Evolutionary conservation across 805 yeast species (phyloP).

Genomic region (Nematodospora valgi): DNA sequence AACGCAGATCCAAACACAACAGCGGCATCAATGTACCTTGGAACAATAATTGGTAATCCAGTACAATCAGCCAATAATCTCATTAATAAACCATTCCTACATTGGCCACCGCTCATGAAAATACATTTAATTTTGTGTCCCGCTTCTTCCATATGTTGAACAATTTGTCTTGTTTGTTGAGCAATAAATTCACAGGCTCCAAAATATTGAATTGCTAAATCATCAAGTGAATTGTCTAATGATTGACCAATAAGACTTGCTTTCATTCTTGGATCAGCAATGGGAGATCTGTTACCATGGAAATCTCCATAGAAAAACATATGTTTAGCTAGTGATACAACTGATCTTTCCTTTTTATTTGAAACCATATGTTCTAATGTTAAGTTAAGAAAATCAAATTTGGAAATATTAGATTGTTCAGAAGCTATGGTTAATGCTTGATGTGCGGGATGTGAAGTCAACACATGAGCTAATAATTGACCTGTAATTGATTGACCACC

Average conservation of each 20-base stretch:
- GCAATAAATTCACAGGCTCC: conserved; percentile 98
- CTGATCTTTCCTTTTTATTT: conserved; percentile 60
- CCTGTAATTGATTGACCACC: conserved; percentile 99
- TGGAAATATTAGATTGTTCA: conserved; percentile 64
- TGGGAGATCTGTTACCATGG: conserved; percentile 97
- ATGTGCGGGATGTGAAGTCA: conserved; percentile 86
- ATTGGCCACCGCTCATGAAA: conserved; percentile 95
- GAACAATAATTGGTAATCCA: conserved; percentile 86
- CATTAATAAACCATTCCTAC: conserved; percentile 87
- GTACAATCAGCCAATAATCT: conserved; percentile 90
- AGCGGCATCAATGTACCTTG: conserved; percentile 93
- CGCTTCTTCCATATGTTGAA: conserved; percentile 73
- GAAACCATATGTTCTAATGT: conserved; percentile 63
- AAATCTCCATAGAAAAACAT: conserved; percentile 93
- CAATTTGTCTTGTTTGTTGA: conserved; percentile 94
- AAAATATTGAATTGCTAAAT: conserved; percentile 78
- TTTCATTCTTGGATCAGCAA: conserved; percentile 91
- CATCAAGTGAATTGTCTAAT: conserved; percentile 84
- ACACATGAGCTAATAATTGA: conserved; percentile 82
- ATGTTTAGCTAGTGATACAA: conserved; percentile 78
- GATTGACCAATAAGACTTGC: conserved; percentile 90
- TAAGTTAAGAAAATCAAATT: conserved; percentile 79
- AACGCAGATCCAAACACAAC: conserved; percentile 96
- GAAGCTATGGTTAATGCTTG: conserved; percentile 65
- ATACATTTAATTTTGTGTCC: conserved; percentile 78